Evolutionary conservation across 495 filamentous ascomycete genomes (phyloP).

Genomic region (Schizothecium vesticola): DNA sequence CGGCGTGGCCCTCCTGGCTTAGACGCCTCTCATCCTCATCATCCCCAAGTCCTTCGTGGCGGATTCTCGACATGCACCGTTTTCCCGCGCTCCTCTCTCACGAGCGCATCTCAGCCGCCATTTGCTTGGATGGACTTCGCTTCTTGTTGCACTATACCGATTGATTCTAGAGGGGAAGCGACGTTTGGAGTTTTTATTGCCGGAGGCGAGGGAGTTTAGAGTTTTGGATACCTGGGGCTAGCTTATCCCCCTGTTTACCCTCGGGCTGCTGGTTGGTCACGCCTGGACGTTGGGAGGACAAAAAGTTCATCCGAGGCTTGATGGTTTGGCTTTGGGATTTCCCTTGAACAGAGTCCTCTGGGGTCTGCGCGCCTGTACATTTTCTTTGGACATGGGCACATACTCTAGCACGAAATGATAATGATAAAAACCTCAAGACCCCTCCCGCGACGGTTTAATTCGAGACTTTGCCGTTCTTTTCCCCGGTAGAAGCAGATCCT

Average conservation of each 20-base stretch:
- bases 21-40: slow-evolving; percentile 12
- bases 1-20: slow-evolving; percentile 39
- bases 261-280: slow-evolving; percentile 26
- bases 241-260: slow-evolving; percentile 3
- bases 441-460: neutral
- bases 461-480: neutral
- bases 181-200: slow-evolving; percentile 24
- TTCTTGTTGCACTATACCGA: slow-evolving; percentile 19
- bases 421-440: slow-evolving; percentile 11
- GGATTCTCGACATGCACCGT: neutral
- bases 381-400: slow-evolving; percentile 3
- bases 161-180: slow-evolving; percentile 18
- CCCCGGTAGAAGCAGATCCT: neutral
- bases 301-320: slow-evolving; percentile 4
- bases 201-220: neutral
- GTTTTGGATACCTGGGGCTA: slow-evolving; percentile 20
- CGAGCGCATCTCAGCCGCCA: slow-evolving; percentile 18
- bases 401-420: slow-evolving; percentile 16
- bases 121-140: slow-evolving; percentile 9
- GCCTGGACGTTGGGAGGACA: slow-evolving; percentile 17
- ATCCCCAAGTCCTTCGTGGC: neutral
- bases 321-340: slow-evolving; percentile 5
- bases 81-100: slow-evolving; percentile 2
- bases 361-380: slow-evolving; percentile 8
- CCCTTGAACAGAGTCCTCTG: slow-evolving; percentile 9